A percentile compares a stretch with the other conserved stretches of the same genome.
Evolutionary conservation across 2,329 filamentous ascomycete genomes (phyloP).

Genomic region (Alternaria viburni): DNA sequence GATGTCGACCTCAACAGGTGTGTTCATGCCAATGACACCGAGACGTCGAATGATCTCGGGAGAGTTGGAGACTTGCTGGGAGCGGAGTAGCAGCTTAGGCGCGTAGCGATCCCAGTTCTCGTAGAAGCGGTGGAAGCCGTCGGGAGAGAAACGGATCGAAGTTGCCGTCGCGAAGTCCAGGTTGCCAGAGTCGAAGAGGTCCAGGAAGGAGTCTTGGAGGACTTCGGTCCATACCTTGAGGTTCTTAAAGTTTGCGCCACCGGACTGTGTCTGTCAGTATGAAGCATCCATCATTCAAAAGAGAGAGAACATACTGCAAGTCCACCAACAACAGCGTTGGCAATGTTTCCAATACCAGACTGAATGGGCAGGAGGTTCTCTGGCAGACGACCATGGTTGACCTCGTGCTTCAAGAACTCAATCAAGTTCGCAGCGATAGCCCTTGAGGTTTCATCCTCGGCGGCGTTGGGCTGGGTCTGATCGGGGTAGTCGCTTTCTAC

Average conservation of each 20-base stretch:
- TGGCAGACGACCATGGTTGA: conserved; percentile 76
- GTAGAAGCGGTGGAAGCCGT: conserved; percentile 91
- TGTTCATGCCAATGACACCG: conserved; percentile 94
- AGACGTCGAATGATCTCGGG: conserved; percentile 89
- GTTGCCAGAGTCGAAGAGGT: conserved; percentile 87
- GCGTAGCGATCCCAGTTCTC: conserved; percentile 81
- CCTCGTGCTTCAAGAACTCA: conserved; percentile 86
- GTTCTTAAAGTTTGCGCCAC: conserved; percentile 79
- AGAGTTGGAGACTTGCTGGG: conserved; percentile 87
- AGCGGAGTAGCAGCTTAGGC: conserved; percentile 81
- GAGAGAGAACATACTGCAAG: conserved; percentile 57
- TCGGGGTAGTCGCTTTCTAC: conserved; percentile 87
- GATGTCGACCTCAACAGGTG: conserved; percentile 90
- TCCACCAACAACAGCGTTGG: conserved; percentile 88
- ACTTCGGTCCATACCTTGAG: conserved; percentile 94
- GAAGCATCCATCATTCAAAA: not conserved
- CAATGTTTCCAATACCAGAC: conserved; percentile 91
- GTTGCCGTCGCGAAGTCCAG: conserved; percentile 91
- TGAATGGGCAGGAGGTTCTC: conserved; percentile 79
- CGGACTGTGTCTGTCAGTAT: conserved; percentile 50
- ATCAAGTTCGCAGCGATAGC: conserved; percentile 81
- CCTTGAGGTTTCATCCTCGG: conserved; percentile 74
- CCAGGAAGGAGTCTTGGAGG: conserved; percentile 89
- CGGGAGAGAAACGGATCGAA: conserved; percentile 87
- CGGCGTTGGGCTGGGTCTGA: conserved; percentile 74